Base-by-base conservation (phyloP, 345 rosid genomes). In the Draba incana region DNA sequence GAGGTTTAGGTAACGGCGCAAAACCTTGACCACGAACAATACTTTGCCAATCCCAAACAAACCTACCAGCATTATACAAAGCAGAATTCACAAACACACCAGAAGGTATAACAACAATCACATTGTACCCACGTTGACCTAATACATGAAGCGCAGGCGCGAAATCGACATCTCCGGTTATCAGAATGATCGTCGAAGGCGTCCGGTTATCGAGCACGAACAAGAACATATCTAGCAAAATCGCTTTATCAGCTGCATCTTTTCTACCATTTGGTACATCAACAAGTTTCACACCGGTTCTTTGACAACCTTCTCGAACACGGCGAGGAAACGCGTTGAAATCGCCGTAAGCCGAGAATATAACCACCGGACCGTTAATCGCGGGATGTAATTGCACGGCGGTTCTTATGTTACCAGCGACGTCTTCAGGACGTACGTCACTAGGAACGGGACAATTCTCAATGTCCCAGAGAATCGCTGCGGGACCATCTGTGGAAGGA, bases 221-320 rank as follows among this genome's bases (percentile, higher is more conserved):
- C 57, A 94, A 83, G 71, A 94, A 94, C 99, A 94, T 89, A 77
- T 94, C 99, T 11, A 94, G 83, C 74, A 94, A 69, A 68, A 94
- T 94, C 38, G 99, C 99, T 76, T 89, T 92, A 76, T 94, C 99
- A 46, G 99, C 88, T 35, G 98, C 99, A 66, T 92, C 99, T 80
- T 94, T 94, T 66, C 98, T 86, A 37, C 96, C 95, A 41, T 94
- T 94, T 3, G 98, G 99, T 66, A 94, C 99, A 78, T 94, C 99
- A 3, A 92, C 71, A 37, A 94, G 97, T 48, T 84, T 89, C 51
- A 94, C 98, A 31, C 99, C 99, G 0, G 99, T 94, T 82, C 93
- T 89, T 64, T 94, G 99, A 78, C 96, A 89, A 5, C 99, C 99
- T 81, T 94, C 99, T 74, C 99, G 83, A 12, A 94, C 87, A 0